Evolutionary conservation across 768 basidiomycete species (phyloP).

Genomic region (Termitomyces eurrhizus): DNA sequence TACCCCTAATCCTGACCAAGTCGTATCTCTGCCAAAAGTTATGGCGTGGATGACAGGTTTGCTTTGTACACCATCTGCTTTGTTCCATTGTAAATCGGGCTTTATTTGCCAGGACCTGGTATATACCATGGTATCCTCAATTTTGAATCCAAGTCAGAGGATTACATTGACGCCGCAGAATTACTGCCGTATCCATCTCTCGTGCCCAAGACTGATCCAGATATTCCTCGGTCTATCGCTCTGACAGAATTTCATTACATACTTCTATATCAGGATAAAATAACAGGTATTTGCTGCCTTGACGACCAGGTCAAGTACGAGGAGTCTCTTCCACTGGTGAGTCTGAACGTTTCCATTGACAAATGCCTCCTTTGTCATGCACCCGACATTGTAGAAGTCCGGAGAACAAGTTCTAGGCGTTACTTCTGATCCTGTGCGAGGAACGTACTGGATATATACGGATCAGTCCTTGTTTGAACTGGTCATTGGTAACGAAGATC

Average conservation of each 20-base stretch:
- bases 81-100: background rate
- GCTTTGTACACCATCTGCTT: slow-evolving; percentile 14
- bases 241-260: slow-evolving; percentile 93
- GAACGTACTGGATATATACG: slow-evolving; percentile 94
- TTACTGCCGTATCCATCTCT: slow-evolving; percentile 72
- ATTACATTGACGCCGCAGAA: slow-evolving; percentile 73
- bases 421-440: slow-evolving; percentile 78
- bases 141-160: slow-evolving; percentile 64
- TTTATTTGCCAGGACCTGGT: slow-evolving; percentile 64
- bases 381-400: slow-evolving; percentile 50
- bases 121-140: slow-evolving; percentile 83
- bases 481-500: slow-evolving; percentile 79
- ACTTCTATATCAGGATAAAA: slow-evolving; percentile 73
- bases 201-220: slow-evolving; percentile 25
- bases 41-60: slow-evolving; percentile 92
- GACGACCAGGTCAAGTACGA: slow-evolving; percentile 83
- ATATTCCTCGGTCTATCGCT: slow-evolving; percentile 70
- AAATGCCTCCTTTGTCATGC: background rate
- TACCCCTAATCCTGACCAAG: slow-evolving; percentile 66
- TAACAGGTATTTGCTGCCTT: slow-evolving; percentile 74
- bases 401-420: slow-evolving; percentile 72
- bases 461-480: slow-evolving; percentile 88
- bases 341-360: slow-evolving; percentile 19
- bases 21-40: slow-evolving; percentile 61
- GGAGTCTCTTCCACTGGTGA: slow-evolving; percentile 75